Conservation (phyloP, 108 stramenopile species). For the Nannochloropsis gaditana region DNA sequence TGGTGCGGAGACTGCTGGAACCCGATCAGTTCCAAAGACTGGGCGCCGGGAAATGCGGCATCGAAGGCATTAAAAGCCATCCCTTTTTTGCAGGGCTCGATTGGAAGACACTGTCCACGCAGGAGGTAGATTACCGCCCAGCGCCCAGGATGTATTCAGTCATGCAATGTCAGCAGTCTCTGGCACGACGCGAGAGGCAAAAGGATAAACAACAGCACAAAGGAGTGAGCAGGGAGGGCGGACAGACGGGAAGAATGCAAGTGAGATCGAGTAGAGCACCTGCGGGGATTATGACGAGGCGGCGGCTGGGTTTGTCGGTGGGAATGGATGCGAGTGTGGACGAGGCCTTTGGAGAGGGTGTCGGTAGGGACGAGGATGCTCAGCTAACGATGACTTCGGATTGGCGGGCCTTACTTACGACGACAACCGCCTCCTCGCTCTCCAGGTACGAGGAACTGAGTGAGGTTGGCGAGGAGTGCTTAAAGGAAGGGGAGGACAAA, state of each 20-base stretch:
- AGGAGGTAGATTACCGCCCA: not conserved
- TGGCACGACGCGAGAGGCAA: constrained; percentile 6
- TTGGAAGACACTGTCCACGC: not conserved
- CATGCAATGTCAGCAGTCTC: not conserved
- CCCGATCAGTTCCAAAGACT: not conserved
- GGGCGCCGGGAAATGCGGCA: not conserved
- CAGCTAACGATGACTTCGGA: not conserved
- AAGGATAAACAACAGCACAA: not conserved
- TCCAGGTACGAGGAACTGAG: not conserved
- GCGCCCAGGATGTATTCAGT: not conserved
- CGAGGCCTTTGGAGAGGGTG: not conserved
- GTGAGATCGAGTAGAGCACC: not conserved
- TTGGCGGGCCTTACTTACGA: not conserved
- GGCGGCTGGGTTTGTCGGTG: not conserved
- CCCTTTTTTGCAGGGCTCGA: not conserved
- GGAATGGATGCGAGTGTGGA: not conserved
- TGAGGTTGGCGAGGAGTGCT: not conserved
- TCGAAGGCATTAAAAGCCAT: not conserved
- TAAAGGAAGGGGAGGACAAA: not conserved
- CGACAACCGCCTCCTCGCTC: not conserved
- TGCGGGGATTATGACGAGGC: not conserved
- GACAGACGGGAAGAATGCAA: not conserved
- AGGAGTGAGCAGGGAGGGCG: not conserved
- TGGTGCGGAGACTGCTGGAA: not conserved
- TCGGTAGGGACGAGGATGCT: not conserved